These are phyloP conservation scores for Pholiota microspora DNA, from an alignment of 768 basidiomycete species.

Conservation along the genomic window DNA sequence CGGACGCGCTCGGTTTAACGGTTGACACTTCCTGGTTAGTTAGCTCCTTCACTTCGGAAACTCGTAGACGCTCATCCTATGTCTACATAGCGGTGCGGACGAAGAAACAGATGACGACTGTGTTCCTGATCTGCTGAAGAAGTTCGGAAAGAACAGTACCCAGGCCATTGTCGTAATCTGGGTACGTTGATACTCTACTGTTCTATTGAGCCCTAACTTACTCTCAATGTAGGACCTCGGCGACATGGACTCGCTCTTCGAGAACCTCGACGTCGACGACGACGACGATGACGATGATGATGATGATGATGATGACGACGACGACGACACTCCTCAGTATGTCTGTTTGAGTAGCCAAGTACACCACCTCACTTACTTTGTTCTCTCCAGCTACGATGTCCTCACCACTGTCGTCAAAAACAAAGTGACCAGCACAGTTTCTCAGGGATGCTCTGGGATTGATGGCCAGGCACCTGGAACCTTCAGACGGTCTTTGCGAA, in stretches of 20 bases:
- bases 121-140: constrained; percentile 18
- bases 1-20: constrained; percentile 18
- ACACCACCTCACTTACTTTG: background rate
- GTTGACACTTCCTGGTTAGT: constrained; percentile 21
- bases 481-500: background rate
- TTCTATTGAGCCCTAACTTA: background rate
- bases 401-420: constrained; percentile 15
- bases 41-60: background rate
- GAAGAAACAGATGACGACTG: constrained; percentile 24
- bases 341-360: background rate
- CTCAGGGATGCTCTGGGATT: constrained; percentile 20
- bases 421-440: constrained; percentile 9
- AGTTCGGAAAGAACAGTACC: constrained; percentile 21
- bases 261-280: constrained; percentile 22
- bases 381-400: constrained; percentile 11
- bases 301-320: constrained; percentile 15
- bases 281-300: constrained; percentile 12
- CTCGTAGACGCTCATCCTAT: background rate
- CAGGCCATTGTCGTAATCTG: constrained; percentile 22
- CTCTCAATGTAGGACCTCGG: constrained; percentile 16
- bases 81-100: constrained; percentile 15
- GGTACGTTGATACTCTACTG: constrained; percentile 10
- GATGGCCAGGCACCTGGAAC: constrained; percentile 20
- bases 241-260: constrained; percentile 19
- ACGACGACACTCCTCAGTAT: constrained; percentile 20